These are phyloP conservation scores for Penicillium sp. DNA, from an alignment of 2,329 filamentous ascomycete genomes.

Conservation along the genomic window DNA sequence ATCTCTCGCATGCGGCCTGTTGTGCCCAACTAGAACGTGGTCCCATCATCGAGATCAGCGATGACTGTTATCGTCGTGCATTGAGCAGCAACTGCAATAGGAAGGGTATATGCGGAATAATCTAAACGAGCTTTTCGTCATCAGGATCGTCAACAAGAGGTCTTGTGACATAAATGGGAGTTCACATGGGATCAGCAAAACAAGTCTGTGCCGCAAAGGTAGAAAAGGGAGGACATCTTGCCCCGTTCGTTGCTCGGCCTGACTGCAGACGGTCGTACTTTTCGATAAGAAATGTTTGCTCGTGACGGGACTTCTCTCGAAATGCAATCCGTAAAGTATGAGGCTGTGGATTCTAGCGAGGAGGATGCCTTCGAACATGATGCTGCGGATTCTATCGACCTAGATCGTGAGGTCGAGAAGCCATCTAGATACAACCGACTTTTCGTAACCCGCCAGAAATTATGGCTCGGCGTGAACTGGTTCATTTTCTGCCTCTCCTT, in stretches of 20 bases:
- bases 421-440: background rate
- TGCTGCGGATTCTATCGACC: background rate
- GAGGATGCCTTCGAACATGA: background rate
- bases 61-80: too few species aligned
- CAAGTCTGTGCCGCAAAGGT: background rate
- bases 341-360: background rate
- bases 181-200: background rate
- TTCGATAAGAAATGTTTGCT: background rate
- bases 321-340: background rate
- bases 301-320: background rate
- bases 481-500: slow-evolving; percentile 1
- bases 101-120: too few species aligned
- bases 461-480: background rate
- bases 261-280: background rate
- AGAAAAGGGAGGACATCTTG: background rate
- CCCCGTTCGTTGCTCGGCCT: background rate
- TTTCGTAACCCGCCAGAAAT: background rate
- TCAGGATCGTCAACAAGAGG: too few species aligned
- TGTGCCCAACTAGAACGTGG: too few species aligned
- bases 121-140: too few species aligned
- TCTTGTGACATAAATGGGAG: background rate
- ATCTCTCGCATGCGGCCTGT: too few species aligned
- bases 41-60: too few species aligned
- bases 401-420: background rate
- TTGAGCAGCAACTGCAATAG: too few species aligned